Evolutionary conservation across 2,329 filamentous ascomycete genomes (phyloP), one percentile per base, ranked within the genome.

Genomic region (Lomentospora prolificans): DNA sequence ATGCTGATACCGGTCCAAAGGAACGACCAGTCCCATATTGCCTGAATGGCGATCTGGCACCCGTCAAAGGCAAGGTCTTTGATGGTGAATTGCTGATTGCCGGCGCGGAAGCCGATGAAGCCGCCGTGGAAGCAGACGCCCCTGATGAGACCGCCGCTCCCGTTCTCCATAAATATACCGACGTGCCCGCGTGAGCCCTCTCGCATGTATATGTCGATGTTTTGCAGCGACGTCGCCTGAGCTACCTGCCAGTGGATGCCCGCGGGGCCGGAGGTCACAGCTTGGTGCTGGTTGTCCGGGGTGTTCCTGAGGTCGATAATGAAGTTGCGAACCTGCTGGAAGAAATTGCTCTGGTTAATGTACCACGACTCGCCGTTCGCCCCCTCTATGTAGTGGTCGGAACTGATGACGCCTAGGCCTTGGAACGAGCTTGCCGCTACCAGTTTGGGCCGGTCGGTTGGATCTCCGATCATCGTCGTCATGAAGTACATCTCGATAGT

Each of bases 71-170:
- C 78, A 52, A 88, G 61, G 66, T 87, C 85, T 44, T 82, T 76
- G 59, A 82, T 82, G 2, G 84, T 87, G 64, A 87, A 88, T 65
- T 89, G 85, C 63, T 85, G 81, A 64, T 80, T 83, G 14, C 81
- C 82, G 46, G 58, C 73, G 73, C 33, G 36, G 50, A 82, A 81
- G 60, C 84, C 84, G 14, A 72, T 71, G 3, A 74, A 75, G 58
- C 81, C 81, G 55, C 81, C 80, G 58, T 76, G 75, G 66, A 82
- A 82, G 4, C 78, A 80, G 65, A 89, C 76, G 63, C 89, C 84
- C 33, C 83, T 69, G 60, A 73, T 65, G 53, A 70, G 71, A 5
- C 71, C 70, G 28, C 70, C 72, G 22, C 66, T 68, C 12, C 71
- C 71, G 28, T 67, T 67, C 50, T 68, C 65, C 55, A 63, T 66